phyloP scores from a whole-genome alignment of 441 rosid species.

The Adansonia rubrostipa region DNA sequence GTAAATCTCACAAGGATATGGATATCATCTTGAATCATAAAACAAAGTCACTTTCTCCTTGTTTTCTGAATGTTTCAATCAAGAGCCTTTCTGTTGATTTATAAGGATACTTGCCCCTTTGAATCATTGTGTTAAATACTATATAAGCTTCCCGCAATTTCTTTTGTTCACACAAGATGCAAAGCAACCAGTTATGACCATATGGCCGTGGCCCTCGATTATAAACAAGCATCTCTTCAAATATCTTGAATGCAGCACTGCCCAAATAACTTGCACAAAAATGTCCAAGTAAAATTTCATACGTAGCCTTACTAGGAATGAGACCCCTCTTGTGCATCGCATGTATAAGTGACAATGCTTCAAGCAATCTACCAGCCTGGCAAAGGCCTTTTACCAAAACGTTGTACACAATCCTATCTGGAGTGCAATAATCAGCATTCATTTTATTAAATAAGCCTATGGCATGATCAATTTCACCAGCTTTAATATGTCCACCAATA shows the following conservation, averaged over 20 bases:
- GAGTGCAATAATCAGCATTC: conserved; percentile 45
- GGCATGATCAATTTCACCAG: conserved; percentile 57
- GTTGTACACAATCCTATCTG: conserved; percentile 45
- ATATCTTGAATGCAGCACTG: conserved; percentile 51
- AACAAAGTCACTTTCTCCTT: not conserved
- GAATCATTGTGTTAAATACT: conserved; percentile 43
- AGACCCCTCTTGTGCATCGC: conserved; percentile 56
- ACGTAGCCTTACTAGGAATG: conserved; percentile 46
- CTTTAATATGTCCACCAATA: conserved; percentile 49
- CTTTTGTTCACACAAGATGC: conserved; percentile 48
- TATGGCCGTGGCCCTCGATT: conserved; percentile 38
- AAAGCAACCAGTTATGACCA: conserved; percentile 45
- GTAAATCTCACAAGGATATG: not conserved
- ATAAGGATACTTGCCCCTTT: conserved; percentile 41
- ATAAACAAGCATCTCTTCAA: conserved; percentile 56
- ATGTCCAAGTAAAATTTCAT: conserved; percentile 46
- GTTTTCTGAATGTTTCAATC: conserved; percentile 11
- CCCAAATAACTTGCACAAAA: conserved; percentile 51
- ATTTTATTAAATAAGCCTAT: conserved; percentile 54
- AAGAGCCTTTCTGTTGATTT: conserved; percentile 16
- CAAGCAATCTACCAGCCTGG: conserved; percentile 45
- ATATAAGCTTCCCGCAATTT: conserved; percentile 47
- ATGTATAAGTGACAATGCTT: conserved; percentile 49
- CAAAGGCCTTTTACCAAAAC: conserved; percentile 60
- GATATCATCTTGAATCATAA: not conserved